Evolutionary conservation across 192 early-diverging fungal species (phyloP).

Genomic region (Rhizoclosmatium sp.): DNA sequence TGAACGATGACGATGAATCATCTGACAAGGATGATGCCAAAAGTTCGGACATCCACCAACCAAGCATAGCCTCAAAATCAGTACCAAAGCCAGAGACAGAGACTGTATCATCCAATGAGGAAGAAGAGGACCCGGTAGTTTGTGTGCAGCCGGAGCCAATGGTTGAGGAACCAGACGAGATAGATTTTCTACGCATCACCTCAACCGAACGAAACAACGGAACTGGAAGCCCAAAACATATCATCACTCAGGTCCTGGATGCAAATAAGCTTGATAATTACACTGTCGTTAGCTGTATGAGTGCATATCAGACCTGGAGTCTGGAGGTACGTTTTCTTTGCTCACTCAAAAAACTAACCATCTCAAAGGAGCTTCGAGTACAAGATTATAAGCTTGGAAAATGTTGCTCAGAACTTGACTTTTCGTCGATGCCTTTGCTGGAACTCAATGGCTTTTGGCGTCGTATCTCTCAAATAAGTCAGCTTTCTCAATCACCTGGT

Average conservation of each 20-base stretch:
- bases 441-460: neutral
- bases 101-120: too few species aligned
- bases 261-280: neutral
- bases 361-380: neutral
- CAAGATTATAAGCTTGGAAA: neutral
- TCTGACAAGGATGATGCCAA: too few species aligned
- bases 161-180: too few species aligned
- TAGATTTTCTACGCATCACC: neutral
- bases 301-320: neutral
- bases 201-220: neutral
- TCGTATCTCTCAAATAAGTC: neutral
- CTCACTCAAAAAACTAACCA: neutral
- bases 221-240: neutral
- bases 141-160: too few species aligned
- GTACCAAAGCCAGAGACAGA: too few species aligned
- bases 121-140: too few species aligned
- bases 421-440: neutral
- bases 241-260: neutral
- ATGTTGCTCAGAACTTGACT: neutral
- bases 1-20: too few species aligned
- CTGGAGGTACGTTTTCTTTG: neutral
- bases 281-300: neutral
- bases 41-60: too few species aligned
- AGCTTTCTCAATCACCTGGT: neutral
- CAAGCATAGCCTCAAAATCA: too few species aligned